Evolutionary conservation across 2,329 filamentous ascomycete genomes (phyloP).

Genomic region (Ceratocystis eucalypticola): DNA sequence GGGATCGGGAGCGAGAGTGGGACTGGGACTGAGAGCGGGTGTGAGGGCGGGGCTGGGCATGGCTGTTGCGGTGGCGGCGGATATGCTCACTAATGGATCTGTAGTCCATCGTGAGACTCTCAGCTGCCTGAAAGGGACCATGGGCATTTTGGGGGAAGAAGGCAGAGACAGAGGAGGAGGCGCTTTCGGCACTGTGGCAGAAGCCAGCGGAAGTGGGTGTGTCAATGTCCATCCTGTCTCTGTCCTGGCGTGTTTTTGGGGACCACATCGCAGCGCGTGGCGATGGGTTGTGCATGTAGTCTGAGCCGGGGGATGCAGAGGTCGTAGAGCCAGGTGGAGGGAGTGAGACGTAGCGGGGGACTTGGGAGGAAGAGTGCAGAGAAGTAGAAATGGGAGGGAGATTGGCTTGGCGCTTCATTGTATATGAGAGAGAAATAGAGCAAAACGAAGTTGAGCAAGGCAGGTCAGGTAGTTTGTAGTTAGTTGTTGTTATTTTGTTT

Average conservation of each 20-base stretch:
- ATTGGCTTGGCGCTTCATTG: neutral
- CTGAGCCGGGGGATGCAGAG: neutral
- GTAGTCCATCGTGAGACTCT: neutral
- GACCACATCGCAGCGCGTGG: neutral
- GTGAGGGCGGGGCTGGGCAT: neutral
- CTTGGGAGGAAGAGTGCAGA: neutral
- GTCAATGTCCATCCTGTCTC: constrained; percentile 1
- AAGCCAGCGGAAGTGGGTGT: neutral
- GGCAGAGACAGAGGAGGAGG: neutral
- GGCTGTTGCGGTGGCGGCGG: neutral
- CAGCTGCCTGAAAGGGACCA: neutral
- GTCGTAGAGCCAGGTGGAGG: neutral
- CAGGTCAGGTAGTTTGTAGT: neutral
- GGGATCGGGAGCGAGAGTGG: neutral
- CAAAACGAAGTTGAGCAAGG: neutral
- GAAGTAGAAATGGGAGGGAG: neutral
- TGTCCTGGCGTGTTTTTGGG: neutral
- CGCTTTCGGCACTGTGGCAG: neutral
- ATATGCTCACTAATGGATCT: neutral
- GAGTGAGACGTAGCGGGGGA: neutral
- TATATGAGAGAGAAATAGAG: neutral
- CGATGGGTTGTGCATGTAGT: constrained; percentile 3
- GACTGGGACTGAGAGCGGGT: neutral
- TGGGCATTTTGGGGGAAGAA: neutral
- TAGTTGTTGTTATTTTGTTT: neutral